A percentile compares a stretch with the other conserved stretches of the same genome.
Evolutionary conservation across 2,329 filamentous ascomycete species (phyloP).

Genomic region (Fusarium sp.): DNA sequence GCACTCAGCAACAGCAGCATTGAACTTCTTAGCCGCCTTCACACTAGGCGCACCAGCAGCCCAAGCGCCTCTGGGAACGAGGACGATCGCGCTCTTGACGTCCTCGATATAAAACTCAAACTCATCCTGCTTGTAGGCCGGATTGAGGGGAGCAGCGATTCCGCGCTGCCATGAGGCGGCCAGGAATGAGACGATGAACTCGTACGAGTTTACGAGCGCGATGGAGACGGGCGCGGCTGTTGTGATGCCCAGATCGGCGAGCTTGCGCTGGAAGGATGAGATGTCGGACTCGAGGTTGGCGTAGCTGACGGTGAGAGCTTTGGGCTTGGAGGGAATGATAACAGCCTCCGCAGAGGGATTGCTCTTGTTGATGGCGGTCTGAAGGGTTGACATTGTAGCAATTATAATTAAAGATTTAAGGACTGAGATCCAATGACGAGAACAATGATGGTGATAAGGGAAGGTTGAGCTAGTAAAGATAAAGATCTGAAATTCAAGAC

Average conservation of each 20-base stretch:
- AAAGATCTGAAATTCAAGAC: background rate
- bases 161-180: conserved; percentile 87
- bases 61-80: conserved; percentile 79
- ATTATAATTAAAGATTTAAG: conserved; percentile 6
- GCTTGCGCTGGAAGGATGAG: conserved; percentile 77
- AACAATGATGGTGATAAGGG: background rate
- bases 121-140: conserved; percentile 88
- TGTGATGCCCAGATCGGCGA: conserved; percentile 79
- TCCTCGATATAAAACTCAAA: conserved; percentile 95
- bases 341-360: conserved; percentile 66
- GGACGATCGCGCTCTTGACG: conserved; percentile 79
- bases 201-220: conserved; percentile 84
- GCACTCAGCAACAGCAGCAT: conserved; percentile 86
- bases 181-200: conserved; percentile 88
- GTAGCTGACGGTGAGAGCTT: conserved; percentile 76
- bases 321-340: conserved; percentile 76
- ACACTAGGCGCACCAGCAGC: conserved; percentile 76
- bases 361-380: conserved; percentile 61
- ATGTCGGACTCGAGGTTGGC: conserved; percentile 74
- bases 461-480: conserved; percentile 1
- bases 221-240: conserved; percentile 81
- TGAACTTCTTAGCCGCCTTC: conserved; percentile 80
- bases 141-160: conserved; percentile 87
- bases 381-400: conserved; percentile 54
- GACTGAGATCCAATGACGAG: background rate